Base-by-base conservation (phyloP, 768 basidiomycete species). In the Cubamyces lactineus region DNA sequence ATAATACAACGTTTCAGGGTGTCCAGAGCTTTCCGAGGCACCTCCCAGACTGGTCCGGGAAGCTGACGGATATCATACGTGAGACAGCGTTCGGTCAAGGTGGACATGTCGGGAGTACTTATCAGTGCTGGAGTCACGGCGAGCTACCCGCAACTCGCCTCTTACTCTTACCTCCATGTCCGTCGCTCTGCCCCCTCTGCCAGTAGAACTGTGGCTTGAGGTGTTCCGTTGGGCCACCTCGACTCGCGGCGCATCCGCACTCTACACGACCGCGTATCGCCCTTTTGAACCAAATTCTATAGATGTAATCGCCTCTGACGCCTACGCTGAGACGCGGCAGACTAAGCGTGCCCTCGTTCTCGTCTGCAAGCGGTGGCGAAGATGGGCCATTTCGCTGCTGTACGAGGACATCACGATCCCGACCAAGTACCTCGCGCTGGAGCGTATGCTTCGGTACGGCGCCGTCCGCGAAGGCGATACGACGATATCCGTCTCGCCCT, bases 301-400 rank as follows among this genome's bases (percentile, higher is more conserved):
- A 34, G 34, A 34, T 11, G 67, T 57, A 19, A 70, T 61, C 5
- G 45, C 72, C 40, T 53, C 59, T 9, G 56, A 61, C 12, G 61
- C 67, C 34, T 69, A 74, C 50, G 59, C 70, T 62, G 70, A 78
- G 53, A 70, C 64, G 40, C 57, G 81, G 34, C 67, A 68, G 26
- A 76, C 78, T 28, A 79, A 76, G 69, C 70, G 71, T 40, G 69
- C 77, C 3, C 72, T 89, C 50, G 77, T 80, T 46, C 75, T 79
- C 56, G 87, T 89, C 34, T 88, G 86, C 71, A 80, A 78, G 52
- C 71, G 76, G 30, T 88, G 87, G 87, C 77, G 75, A n/a, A 62
- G 62, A 16, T 78, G 86, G 69, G 74, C 80, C 2, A 71, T 69
- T n/a, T 70, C 66, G 19, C 74, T 83, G 48, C 72, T 88, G 7